These are phyloP conservation scores for Crepidotus variabilis DNA, from an alignment of 768 basidiomycete genomes.

Conservation along the genomic window DNA sequence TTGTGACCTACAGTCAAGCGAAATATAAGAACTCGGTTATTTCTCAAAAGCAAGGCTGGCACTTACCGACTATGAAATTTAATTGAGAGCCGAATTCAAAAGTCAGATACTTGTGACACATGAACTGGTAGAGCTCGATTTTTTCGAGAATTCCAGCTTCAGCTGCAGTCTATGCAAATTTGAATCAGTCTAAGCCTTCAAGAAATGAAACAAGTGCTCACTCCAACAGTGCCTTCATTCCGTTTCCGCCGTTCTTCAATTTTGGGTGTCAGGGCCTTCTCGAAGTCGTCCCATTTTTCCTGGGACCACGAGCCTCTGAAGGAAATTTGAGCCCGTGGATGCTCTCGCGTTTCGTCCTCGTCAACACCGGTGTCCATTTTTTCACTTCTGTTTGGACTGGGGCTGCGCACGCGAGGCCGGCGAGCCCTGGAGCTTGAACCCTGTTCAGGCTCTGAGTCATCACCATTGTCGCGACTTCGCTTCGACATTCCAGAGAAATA, in stretches of 20 bases:
- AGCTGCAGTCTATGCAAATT: not conserved
- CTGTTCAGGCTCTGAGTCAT: not conserved
- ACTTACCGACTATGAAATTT: constrained; percentile 10
- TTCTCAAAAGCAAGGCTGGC: not conserved
- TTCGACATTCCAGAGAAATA: not conserved
- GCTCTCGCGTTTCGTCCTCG: not conserved
- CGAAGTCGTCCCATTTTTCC: not conserved
- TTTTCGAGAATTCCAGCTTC: constrained; percentile 6
- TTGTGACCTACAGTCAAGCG: constrained; percentile 4
- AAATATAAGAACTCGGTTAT: not conserved
- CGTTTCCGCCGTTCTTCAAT: not conserved
- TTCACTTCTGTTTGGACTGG: not conserved
- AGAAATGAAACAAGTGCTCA: not conserved
- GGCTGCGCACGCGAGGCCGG: not conserved
- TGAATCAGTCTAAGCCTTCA: not conserved
- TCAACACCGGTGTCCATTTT: not conserved
- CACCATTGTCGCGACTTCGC: not conserved
- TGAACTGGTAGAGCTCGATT: constrained; percentile 8
- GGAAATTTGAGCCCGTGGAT: not conserved
- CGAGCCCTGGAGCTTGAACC: not conserved
- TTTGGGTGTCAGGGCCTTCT: not conserved
- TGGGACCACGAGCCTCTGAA: not conserved
- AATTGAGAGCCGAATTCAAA: constrained; percentile 9
- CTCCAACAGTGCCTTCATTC: not conserved
- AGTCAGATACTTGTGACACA: constrained; percentile 9